A percentile compares a stretch with the other conserved stretches of the same genome.
Conservation (phyloP, 1,284 basidiomycete species). For the Stereum hirsutum region DNA sequence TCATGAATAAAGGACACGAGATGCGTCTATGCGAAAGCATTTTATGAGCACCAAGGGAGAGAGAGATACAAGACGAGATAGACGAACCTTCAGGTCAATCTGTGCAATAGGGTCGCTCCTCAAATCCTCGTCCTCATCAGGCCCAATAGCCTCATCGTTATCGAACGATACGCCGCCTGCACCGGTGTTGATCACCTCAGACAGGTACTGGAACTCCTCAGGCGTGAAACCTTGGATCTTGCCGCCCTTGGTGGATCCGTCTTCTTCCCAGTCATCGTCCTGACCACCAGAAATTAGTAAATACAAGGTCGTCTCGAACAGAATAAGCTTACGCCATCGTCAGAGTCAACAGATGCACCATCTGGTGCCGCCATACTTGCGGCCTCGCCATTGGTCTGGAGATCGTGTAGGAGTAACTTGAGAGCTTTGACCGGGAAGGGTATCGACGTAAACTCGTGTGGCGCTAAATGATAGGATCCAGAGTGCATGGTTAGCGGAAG, state of each 20-base stretch:
- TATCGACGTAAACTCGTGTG: constrained; percentile 79
- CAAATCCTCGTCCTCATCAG: constrained; percentile 79
- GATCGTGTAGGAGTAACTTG: constrained; percentile 81
- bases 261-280: constrained; percentile 91
- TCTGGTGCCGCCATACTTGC: constrained; percentile 49
- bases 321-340: constrained; percentile 59
- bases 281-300: constrained; percentile 25
- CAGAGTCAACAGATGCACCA: constrained; percentile 50
- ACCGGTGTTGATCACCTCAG: constrained; percentile 62
- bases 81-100: constrained; percentile 78
- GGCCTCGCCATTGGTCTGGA: constrained; percentile 65
- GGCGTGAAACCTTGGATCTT: constrained; percentile 31
- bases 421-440: constrained; percentile 88
- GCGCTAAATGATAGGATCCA: constrained; percentile 52
- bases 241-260: constrained; percentile 38
- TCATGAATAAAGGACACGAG: constrained; percentile 61
- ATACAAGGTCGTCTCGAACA: background rate
- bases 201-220: constrained; percentile 59
- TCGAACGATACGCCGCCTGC: constrained; percentile 58
- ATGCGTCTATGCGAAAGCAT: constrained; percentile 39
- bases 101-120: constrained; percentile 80
- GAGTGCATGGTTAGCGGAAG: no score
- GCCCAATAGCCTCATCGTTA: constrained; percentile 60
- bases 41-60: constrained; percentile 1
- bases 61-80: background rate